These are phyloP conservation scores for Ammopiptanthus mongolicus DNA, from an alignment of 306 rosid genomes.

Conservation along the genomic window DNA sequence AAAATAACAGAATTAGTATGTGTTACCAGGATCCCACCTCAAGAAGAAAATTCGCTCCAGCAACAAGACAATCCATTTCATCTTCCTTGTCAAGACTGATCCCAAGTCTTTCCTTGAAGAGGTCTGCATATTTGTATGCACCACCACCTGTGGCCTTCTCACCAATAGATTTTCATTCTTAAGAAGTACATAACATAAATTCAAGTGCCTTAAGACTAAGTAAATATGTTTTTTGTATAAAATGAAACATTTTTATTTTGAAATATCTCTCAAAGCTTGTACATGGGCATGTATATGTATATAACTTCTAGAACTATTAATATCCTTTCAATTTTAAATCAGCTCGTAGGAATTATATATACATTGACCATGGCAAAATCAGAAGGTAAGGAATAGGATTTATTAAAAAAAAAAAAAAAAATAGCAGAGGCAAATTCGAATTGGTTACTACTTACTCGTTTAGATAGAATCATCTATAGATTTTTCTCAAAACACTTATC, in stretches of 20 bases:
- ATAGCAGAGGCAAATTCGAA: neutral
- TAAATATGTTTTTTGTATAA: constrained; percentile 3
- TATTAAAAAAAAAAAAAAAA: neutral
- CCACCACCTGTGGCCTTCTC: constrained; percentile 99
- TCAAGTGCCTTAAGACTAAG: constrained; percentile 15
- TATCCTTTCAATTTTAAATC: constrained; percentile 14
- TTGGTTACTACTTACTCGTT: neutral
- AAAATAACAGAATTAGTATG: constrained; percentile 7
- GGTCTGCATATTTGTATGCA: constrained; percentile 69
- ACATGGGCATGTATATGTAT: neutral
- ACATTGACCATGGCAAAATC: neutral
- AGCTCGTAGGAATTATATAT: neutral
- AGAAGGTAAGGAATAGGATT: neutral
- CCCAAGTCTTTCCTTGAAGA: constrained; percentile 74
- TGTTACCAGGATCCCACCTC: constrained; percentile 56
- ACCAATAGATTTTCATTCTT: constrained; percentile 33
- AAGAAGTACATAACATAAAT: constrained; percentile 25
- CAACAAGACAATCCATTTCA: constrained; percentile 98
- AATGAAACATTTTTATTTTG: neutral
- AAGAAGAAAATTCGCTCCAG: constrained; percentile 91
- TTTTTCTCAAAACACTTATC: constrained; percentile 2
- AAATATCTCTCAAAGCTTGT: constrained; percentile 12
- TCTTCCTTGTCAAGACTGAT: constrained; percentile 82
- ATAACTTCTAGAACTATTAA: constrained; percentile 2
- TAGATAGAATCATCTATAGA: neutral